Evolutionary conservation across 768 basidiomycete genomes (phyloP).

Genomic region (Boletus subparvulus): DNA sequence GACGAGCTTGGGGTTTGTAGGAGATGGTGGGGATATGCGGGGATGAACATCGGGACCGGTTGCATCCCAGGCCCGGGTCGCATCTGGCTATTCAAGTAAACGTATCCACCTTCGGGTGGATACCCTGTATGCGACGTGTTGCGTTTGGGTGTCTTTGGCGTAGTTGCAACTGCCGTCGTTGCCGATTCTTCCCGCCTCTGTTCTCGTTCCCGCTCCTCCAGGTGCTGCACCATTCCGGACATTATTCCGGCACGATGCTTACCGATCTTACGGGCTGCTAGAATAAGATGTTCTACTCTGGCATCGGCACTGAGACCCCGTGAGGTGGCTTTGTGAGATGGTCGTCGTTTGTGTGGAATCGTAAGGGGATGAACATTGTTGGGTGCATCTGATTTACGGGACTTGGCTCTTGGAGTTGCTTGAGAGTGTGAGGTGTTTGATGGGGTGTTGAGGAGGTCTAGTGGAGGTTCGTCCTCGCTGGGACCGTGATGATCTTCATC

Average conservation of each 20-base stretch:
- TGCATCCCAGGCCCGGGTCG: slow-evolving; percentile 28
- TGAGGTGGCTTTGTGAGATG: slow-evolving; percentile 26
- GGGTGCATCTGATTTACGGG: slow-evolving; percentile 20
- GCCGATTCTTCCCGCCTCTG: slow-evolving; percentile 25
- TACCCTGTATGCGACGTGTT: slow-evolving; percentile 28
- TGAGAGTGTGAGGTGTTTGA: slow-evolving; percentile 13
- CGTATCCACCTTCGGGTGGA: slow-evolving; percentile 26
- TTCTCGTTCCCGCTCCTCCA: slow-evolving; percentile 35
- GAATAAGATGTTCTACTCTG: slow-evolving; percentile 64
- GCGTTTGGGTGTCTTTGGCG: slow-evolving; percentile 32
- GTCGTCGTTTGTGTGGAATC: slow-evolving; percentile 24
- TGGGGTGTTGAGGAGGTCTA: slow-evolving; percentile 20
- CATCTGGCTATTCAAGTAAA: slow-evolving; percentile 29
- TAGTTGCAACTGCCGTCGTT: slow-evolving; percentile 18
- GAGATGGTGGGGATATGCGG: slow-evolving; percentile 29
- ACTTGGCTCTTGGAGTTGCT: slow-evolving; percentile 24
- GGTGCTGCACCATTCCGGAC: slow-evolving; percentile 46
- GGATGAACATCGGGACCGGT: slow-evolving; percentile 32
- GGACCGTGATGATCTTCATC: slow-evolving; percentile 26
- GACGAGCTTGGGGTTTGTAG: slow-evolving; percentile 34
- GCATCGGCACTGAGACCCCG: slow-evolving; percentile 56
- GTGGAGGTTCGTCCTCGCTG: slow-evolving; percentile 30
- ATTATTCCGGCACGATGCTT: slow-evolving; percentile 57
- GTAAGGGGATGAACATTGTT: slow-evolving; percentile 5
- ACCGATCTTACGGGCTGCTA: slow-evolving; percentile 71